These are phyloP conservation scores for Didymella lethalis DNA, from an alignment of 2,329 filamentous ascomycete genomes.

Conservation along the genomic window DNA sequence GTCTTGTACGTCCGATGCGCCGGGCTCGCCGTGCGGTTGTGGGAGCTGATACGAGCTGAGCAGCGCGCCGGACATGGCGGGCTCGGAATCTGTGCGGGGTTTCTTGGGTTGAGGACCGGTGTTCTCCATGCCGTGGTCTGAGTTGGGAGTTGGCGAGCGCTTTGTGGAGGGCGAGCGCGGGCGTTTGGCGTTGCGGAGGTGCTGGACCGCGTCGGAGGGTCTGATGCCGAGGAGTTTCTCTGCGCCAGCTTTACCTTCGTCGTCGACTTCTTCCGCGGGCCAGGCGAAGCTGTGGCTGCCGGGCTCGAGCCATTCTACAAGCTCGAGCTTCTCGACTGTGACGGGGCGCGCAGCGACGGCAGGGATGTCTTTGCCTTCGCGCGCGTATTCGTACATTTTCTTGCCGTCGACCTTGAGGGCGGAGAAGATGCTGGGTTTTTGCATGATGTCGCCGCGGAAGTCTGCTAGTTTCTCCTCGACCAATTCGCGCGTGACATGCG, in stretches of 20 bases:
- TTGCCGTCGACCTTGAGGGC: slow-evolving; percentile 94
- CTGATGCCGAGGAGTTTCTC: slow-evolving; percentile 66
- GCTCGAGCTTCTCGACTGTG: slow-evolving; percentile 76
- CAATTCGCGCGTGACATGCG: slow-evolving; percentile 78
- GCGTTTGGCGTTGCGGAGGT: slow-evolving; percentile 41
- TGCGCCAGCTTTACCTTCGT: slow-evolving; percentile 77
- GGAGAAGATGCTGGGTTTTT: slow-evolving; percentile 91
- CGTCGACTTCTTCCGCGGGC: slow-evolving; percentile 79
- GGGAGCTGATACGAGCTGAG: slow-evolving; percentile 13
- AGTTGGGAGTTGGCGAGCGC: neutral
- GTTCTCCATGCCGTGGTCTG: slow-evolving; percentile 12
- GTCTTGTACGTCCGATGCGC: neutral
- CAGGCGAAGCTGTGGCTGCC: slow-evolving; percentile 81
- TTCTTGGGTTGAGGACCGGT: slow-evolving; percentile 36
- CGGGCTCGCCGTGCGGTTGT: neutral
- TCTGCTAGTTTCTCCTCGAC: slow-evolving; percentile 78
- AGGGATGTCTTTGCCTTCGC: slow-evolving; percentile 86
- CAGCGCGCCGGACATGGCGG: slow-evolving; percentile 46
- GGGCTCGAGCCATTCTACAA: slow-evolving; percentile 84
- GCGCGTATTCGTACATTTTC: slow-evolving; percentile 93
- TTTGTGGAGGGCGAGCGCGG: slow-evolving; percentile 25
- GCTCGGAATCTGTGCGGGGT: slow-evolving; percentile 39
- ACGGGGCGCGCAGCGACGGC: slow-evolving; percentile 85
- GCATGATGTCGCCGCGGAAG: slow-evolving; percentile 85
- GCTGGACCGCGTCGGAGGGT: slow-evolving; percentile 41